These are phyloP conservation scores for Sideroxylon spinosum DNA, from an alignment of 179 eudicot genomes.

Conservation along the genomic window DNA sequence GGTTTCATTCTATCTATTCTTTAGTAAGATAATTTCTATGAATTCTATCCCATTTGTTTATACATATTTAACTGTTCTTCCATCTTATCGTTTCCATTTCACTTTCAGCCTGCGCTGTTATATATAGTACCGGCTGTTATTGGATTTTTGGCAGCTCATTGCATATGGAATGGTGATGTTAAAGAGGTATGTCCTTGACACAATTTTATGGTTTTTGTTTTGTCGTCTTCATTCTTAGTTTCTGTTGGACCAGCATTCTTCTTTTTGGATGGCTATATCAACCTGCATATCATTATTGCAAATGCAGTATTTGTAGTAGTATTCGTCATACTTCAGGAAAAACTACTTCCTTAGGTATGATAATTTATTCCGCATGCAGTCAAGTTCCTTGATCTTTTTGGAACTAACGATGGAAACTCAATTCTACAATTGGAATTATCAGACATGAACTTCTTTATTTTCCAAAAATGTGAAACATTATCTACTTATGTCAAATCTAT, in stretches of 20 bases:
- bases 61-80: background rate
- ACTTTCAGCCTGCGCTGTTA: slow-evolving; percentile 83
- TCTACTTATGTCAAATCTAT: too few species aligned
- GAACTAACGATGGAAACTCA: background rate
- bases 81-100: background rate
- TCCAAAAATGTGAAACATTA: background rate
- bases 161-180: slow-evolving; percentile 77
- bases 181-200: slow-evolving; percentile 51
- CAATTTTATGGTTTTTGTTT: background rate
- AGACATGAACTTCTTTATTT: background rate
- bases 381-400: background rate
- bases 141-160: slow-evolving; percentile 81
- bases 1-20: background rate
- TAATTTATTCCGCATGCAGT: background rate
- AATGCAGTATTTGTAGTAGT: background rate
- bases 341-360: too few species aligned
- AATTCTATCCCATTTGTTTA: too few species aligned
- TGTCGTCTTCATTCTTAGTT: too few species aligned
- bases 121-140: slow-evolving; percentile 88
- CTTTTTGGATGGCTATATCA: too few species aligned
- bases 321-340: background rate
- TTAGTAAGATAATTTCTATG: background rate
- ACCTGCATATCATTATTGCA: too few species aligned
- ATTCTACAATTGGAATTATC: background rate
- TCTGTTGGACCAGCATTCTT: too few species aligned